Evolutionary conservation across 139 green algal species (phyloP).

Genomic region (Mychonastes homosphaera): DNA sequence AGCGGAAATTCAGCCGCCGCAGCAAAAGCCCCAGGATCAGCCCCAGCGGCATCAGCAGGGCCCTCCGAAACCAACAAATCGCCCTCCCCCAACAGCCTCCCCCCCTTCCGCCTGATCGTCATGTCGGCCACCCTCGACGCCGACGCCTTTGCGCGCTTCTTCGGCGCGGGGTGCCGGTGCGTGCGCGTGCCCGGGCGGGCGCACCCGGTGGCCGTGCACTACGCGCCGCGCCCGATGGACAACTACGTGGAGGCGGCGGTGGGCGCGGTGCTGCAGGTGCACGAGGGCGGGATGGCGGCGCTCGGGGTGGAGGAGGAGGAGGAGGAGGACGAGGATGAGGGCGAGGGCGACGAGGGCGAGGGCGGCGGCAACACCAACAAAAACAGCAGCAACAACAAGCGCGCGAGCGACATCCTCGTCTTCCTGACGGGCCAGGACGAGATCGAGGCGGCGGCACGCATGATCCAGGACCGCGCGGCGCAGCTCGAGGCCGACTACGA

Average conservation of each 20-base stretch:
- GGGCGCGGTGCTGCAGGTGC: constrained; percentile 57
- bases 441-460: constrained; percentile 62
- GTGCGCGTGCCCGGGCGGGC: constrained; percentile 62
- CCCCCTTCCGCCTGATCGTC: constrained; percentile 66
- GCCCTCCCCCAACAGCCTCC: background rate
- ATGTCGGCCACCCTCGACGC: constrained; percentile 96
- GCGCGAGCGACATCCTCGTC: constrained; percentile 69
- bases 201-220: constrained; percentile 57
- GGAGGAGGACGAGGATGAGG: background rate
- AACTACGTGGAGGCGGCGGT: constrained; percentile 86
- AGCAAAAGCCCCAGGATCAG: background rate
- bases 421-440: constrained; percentile 84
- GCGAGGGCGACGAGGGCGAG: too few species aligned
- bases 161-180: constrained; percentile 40
- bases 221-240: constrained; percentile 61
- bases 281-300: background rate
- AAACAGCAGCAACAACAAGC: constrained; percentile 54
- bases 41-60: constrained; percentile 7
- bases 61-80: constrained; percentile 2
- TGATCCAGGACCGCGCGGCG: constrained; percentile 42
- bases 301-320: background rate
- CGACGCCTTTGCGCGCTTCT: constrained; percentile 62
- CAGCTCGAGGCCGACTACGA: too few species aligned
- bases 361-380: too few species aligned
- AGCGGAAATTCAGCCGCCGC: background rate